Evolutionary conservation across 345 rosid genomes (phyloP), one percentile per base, ranked within the genome.

Genomic region (Pseudoturritis turrita): DNA sequence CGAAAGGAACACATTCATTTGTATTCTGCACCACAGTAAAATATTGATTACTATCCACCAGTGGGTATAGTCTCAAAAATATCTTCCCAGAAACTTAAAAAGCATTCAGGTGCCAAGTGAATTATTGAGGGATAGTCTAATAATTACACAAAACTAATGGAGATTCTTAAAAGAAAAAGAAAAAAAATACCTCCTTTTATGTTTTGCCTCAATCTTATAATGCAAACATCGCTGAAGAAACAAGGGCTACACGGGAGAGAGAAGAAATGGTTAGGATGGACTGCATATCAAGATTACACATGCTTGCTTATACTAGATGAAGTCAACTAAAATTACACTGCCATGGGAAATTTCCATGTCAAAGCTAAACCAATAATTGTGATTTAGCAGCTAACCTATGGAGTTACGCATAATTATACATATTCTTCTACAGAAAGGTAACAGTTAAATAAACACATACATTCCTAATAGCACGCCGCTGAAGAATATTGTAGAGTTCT

Each of bases 401-500:
- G 15, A 10, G 7, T 50, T 55, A 23, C 8, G 2, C 6, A 67
- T 18, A 43, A 33, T 44, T 19, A 58, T 8, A 36, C 15, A 50
- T 11, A 51, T 1, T 17, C 28, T 40, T 54, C 2, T 17, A 21
- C 0, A 37, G 13, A 46, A 57, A 67, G 13, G 21, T 35, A 0
- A n/a, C 6, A 33, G 44, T 10, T 11, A 52, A 53, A 36, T 1
- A 68, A 52, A 5, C 7, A 71, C 66, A 59, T 89, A 89, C 99
- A 80, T 86, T 90, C 79, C 85, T 77, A n/a, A 77, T 37, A 13
- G 93, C 83, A 18, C 98, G 97, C 7, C 99, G 90, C 67, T 92
- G 98, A 65, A 96, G 89, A 65, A 90, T 90, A 71, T 92, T 96
- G 83, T 92, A 92, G 72, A 96, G 88, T 64, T 96, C 99, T 8